Conservation (phyloP, 306 rosid genomes). For the Sindora glabra region DNA sequence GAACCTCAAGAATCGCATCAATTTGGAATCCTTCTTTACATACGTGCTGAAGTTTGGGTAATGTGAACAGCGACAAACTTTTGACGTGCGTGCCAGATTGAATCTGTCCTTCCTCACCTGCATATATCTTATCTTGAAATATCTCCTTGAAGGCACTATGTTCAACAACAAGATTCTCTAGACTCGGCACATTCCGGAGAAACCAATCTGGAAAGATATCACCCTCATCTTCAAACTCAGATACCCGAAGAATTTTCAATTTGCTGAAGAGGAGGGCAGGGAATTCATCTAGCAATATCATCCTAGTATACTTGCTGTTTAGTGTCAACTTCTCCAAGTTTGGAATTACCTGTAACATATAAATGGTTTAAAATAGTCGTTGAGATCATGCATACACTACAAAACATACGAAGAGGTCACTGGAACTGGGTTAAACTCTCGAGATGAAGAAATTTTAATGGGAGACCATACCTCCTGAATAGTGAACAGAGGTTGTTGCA, state of each 20-base stretch:
- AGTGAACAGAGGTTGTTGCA: background rate
- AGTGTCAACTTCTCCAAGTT: background rate
- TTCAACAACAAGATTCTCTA: background rate
- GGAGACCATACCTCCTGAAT: background rate
- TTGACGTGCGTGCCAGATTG: background rate
- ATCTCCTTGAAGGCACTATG: background rate
- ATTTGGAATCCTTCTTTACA: background rate
- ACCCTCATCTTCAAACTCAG: background rate
- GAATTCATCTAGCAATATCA: background rate
- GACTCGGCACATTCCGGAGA: background rate
- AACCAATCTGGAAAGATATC: background rate
- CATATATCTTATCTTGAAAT: background rate
- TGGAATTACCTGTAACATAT: background rate
- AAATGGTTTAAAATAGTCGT: too few species aligned
- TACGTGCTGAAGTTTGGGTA: background rate
- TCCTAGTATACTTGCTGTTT: background rate
- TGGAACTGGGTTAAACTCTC: too few species aligned
- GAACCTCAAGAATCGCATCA: background rate
- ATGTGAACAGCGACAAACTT: background rate
- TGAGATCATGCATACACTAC: too few species aligned
- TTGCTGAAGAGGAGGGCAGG: background rate
- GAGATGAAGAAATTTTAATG: too few species aligned
- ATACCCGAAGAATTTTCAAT: background rate
- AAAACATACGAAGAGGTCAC: too few species aligned
- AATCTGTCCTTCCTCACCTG: background rate